Conservation (phyloP, 106 monocot species). For the Narthecium ossifragum region DNA sequence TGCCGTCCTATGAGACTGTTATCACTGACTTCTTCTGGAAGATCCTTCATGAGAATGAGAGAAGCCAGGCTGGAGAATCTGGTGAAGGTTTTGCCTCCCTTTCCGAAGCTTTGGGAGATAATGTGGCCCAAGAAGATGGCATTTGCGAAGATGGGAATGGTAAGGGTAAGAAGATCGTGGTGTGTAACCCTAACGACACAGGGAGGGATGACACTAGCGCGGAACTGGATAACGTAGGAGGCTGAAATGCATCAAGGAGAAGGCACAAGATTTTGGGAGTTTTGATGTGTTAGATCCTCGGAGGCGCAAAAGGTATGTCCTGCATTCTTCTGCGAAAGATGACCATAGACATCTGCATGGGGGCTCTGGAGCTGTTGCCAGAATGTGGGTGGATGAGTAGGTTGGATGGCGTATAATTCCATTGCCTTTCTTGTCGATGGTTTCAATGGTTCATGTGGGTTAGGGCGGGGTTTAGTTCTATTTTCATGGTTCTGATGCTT, state of each 20-base stretch:
- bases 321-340: not conserved
- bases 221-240: too few relatives aligned
- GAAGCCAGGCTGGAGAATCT: not conserved
- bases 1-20: conserved; percentile 46
- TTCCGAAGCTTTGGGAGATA: not conserved
- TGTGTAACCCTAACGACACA: too few relatives aligned
- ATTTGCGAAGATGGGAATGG: too few relatives aligned
- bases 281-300: not conserved
- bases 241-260: too few relatives aligned
- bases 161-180: too few relatives aligned
- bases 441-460: too few relatives aligned
- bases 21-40: conserved; percentile 49
- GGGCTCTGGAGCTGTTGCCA: not conserved
- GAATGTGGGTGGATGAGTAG: not conserved
- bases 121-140: not conserved
- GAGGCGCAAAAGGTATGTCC: not conserved
- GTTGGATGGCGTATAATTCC: not conserved
- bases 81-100: not conserved
- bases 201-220: too few relatives aligned
- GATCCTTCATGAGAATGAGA: conserved; percentile 19
- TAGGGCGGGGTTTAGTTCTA: too few relatives aligned
- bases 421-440: not conserved
- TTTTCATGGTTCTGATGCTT: too few relatives aligned
- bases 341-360: not conserved
- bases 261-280: too few relatives aligned